Percentiles rank a stretch among this genome's conserved stretches.
Evolutionary conservation across 257 asterid genomes (phyloP).

Genomic region (Marsdenia floribunda): DNA sequence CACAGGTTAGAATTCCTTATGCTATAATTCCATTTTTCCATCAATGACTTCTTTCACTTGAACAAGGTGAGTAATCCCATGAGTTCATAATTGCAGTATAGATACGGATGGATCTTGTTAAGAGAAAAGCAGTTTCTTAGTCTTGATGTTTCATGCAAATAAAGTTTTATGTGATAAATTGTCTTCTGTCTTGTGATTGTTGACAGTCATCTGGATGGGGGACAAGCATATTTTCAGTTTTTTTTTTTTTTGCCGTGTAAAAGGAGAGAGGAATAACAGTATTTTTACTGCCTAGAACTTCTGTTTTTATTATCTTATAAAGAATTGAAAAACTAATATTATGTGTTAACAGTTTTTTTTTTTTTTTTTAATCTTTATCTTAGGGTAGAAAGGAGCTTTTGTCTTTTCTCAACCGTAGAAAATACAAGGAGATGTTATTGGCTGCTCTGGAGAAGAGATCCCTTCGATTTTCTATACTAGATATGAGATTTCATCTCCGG

Average conservation of each 20-base stretch:
- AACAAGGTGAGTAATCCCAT: neutral
- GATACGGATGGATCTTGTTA: neutral
- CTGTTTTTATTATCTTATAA: neutral
- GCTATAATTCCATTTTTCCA: neutral
- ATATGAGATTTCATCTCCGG: conserved; percentile 90
- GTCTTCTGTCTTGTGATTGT: neutral
- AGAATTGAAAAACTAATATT: neutral
- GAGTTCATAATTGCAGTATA: neutral
- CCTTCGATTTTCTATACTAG: conserved; percentile 67
- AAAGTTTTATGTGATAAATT: neutral
- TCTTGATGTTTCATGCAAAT: neutral
- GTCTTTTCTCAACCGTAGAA: conserved; percentile 69
- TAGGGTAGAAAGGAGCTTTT: conserved; percentile 96
- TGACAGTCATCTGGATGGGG: neutral
- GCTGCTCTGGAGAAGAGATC: conserved; percentile 70
- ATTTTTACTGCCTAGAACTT: neutral
- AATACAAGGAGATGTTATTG: conserved; percentile 83
- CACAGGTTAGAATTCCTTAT: conserved; percentile 53
- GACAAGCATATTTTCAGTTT: neutral
- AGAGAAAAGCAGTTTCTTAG: neutral
- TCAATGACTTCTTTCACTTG: neutral
- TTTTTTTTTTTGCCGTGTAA: neutral
- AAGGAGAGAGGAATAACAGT: neutral
- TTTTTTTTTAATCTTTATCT: conserved; percentile 16
- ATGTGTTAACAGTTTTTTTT: neutral